phyloP scores from a whole-genome alignment of 2,329 filamentous ascomycete species.

The Colletotrichum orbiculare region DNA sequence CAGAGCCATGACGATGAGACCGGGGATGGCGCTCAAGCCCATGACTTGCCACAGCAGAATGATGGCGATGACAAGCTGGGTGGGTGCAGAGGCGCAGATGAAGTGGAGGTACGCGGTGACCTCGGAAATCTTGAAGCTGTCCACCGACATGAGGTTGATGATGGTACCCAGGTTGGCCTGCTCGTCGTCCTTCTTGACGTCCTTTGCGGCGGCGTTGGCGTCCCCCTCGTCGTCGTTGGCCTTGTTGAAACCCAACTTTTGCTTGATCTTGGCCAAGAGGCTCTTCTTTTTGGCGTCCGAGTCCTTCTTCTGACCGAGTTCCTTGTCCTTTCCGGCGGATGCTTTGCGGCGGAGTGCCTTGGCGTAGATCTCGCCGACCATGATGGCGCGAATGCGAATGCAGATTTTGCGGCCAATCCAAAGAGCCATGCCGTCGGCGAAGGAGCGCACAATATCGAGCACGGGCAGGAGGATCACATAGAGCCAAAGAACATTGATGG shows the following conservation, averaged over 20 bases:
- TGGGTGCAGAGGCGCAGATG: slow-evolving; percentile 89
- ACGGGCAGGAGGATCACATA: slow-evolving; percentile 92
- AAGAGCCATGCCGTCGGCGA: slow-evolving; percentile 86
- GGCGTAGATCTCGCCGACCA: slow-evolving; percentile 96
- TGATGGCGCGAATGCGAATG: slow-evolving; percentile 91
- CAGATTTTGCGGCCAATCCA: slow-evolving; percentile 96
- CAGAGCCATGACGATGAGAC: slow-evolving; percentile 88
- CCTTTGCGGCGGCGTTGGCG: slow-evolving; percentile 48
- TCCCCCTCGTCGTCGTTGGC: slow-evolving; percentile 47
- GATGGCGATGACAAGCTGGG: slow-evolving; percentile 86
- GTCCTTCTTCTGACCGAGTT: slow-evolving; percentile 68
- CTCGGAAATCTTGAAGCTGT: slow-evolving; percentile 98
- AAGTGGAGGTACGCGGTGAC: slow-evolving; percentile 96
- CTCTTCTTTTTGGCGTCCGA: slow-evolving; percentile 50
- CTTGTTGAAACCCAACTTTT: slow-evolving; percentile 68
- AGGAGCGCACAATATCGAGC: slow-evolving; percentile 82
- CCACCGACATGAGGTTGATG: slow-evolving; percentile 99
- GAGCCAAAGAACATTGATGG: slow-evolving; percentile 91
- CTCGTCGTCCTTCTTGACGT: slow-evolving; percentile 63
- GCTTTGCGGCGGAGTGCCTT: slow-evolving; percentile 94
- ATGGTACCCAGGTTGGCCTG: slow-evolving; percentile 97
- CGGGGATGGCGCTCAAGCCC: slow-evolving; percentile 92
- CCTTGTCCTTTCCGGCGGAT: slow-evolving; percentile 79
- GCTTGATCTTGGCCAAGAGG: slow-evolving; percentile 62
- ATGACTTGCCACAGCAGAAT: slow-evolving; percentile 88